These are phyloP conservation scores for Barnettozyma vustinii DNA, from an alignment of 805 yeast genomes.

Conservation along the genomic window DNA sequence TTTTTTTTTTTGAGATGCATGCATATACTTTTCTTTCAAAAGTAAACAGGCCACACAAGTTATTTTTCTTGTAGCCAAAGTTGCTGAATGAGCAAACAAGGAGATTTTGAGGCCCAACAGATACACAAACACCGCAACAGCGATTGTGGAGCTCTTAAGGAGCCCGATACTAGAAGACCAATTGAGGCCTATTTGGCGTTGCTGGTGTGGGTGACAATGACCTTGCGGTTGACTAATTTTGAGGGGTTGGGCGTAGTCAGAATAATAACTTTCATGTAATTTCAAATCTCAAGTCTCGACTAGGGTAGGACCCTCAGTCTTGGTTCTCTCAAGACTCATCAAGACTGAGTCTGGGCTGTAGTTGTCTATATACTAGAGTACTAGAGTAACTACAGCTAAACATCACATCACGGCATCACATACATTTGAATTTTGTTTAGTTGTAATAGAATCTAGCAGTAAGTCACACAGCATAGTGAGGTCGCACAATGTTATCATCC, in stretches of 20 bases:
- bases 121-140: no score
- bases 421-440: no score
- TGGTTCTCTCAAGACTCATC: no score
- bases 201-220: not conserved
- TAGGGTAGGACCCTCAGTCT: no score
- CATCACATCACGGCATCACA: not conserved
- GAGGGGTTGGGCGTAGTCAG: not conserved
- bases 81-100: no score
- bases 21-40: no score
- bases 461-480: conserved; percentile 2
- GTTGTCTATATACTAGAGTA: no score
- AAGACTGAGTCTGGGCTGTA: no score
- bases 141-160: not conserved
- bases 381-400: not conserved
- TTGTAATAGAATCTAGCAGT: not conserved
- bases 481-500: conserved; percentile 7
- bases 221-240: not conserved
- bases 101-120: not conserved
- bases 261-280: no score
- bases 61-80: no score
- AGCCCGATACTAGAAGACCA: not conserved
- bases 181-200: not conserved
- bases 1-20: no score
- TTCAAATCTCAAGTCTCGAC: no score
- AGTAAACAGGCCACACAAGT: not conserved